Evolutionary conservation across 805 yeast species (phyloP).

Genomic region (Hanseniaspora pseudoguilliermondii): DNA sequence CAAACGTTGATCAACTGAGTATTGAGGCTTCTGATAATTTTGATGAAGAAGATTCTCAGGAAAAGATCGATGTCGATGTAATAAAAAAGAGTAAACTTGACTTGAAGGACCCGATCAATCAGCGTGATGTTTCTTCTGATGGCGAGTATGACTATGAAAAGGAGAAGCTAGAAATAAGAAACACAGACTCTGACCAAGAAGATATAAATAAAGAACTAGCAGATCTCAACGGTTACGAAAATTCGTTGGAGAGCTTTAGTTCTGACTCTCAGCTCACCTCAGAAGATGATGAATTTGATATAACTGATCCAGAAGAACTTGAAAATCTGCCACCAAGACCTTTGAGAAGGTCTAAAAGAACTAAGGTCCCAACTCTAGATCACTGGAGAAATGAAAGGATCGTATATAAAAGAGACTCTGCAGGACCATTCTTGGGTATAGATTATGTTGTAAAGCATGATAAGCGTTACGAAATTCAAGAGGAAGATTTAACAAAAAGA

Average conservation of each 20-base stretch:
- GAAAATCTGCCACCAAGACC: conserved; percentile 18
- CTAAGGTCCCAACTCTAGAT: conserved; percentile 57
- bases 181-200: conserved; percentile 17
- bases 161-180: conserved; percentile 8
- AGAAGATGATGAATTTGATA: conserved; percentile 19
- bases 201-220: conserved; percentile 2
- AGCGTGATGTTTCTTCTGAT: conserved; percentile 14
- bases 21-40: conserved; percentile 23
- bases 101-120: conserved; percentile 16
- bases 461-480: conserved; percentile 21
- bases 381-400: conserved; percentile 76
- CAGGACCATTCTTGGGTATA: conserved; percentile 41
- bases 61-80: not conserved
- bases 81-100: conserved; percentile 3
- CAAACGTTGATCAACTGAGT: conserved; percentile 16
- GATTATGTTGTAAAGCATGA: conserved; percentile 42
- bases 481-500: conserved; percentile 19
- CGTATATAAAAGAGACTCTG: conserved; percentile 36
- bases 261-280: not conserved
- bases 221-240: not conserved
- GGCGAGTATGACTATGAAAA: conserved; percentile 16
- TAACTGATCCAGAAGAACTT: conserved; percentile 17
- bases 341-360: conserved; percentile 52
- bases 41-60: conserved; percentile 23
- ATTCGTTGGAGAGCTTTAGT: not conserved